Conservation (phyloP, 1,284 basidiomycete species). For the Pseudozyma hubeiensis region DNA sequence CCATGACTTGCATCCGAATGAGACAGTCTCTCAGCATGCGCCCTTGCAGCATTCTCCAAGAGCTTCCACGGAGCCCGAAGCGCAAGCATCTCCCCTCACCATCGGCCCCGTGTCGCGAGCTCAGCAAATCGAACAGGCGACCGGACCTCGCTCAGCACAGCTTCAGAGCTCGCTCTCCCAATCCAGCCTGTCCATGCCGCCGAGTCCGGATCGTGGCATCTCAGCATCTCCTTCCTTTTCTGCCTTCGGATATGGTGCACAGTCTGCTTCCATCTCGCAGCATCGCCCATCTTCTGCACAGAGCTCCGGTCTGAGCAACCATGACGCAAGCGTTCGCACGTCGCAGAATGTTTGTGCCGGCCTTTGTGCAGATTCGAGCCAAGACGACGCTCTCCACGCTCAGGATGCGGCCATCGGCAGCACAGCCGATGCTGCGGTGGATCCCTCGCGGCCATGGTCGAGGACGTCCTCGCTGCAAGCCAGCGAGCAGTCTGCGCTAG, state of each 20-base stretch:
- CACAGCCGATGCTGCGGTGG: background rate
- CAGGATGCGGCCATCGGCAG: too few relatives aligned
- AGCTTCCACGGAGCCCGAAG: constrained; percentile 1
- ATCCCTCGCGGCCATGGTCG: constrained; percentile 10
- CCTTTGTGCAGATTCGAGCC: too few relatives aligned
- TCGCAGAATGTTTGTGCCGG: too few relatives aligned
- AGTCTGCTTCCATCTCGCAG: constrained; percentile 11
- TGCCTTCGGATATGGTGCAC: constrained; percentile 20
- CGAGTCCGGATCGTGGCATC: constrained; percentile 27
- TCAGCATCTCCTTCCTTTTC: constrained; percentile 35
- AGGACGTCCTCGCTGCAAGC: constrained; percentile 9
- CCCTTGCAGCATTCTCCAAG: constrained; percentile 14
- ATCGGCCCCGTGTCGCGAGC: background rate
- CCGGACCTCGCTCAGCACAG: constrained; percentile 6
- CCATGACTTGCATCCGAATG: constrained; percentile 2
- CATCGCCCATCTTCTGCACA: constrained; percentile 4
- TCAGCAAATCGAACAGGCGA: background rate
- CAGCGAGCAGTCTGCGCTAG: constrained; percentile 5
- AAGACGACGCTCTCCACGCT: too few relatives aligned
- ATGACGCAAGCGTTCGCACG: too few relatives aligned
- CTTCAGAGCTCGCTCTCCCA: constrained; percentile 26
- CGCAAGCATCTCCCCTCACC: background rate
- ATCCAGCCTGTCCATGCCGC: constrained; percentile 15
- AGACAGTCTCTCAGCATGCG: background rate
- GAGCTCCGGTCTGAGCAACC: background rate